phyloP scores from a whole-genome alignment of 2,329 filamentous ascomycete genomes.

The Dactylellina haptotyla region DNA sequence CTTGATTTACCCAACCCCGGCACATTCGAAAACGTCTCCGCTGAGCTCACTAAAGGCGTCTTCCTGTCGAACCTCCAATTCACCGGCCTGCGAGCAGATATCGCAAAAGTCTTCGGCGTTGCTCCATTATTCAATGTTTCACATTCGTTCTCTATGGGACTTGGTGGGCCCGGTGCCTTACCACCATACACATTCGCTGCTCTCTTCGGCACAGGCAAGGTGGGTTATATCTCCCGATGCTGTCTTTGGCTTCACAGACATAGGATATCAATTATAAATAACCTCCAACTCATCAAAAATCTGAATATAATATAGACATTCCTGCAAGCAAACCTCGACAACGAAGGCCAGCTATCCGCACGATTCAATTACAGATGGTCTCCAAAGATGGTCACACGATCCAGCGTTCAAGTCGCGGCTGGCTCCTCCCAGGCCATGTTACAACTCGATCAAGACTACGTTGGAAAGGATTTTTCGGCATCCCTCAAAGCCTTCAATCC shows the following conservation, averaged over 20 bases:
- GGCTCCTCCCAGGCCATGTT: conserved; percentile 81
- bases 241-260: background rate
- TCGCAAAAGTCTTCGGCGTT: conserved; percentile 96
- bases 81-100: conserved; percentile 90
- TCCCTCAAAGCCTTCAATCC: conserved; percentile 95
- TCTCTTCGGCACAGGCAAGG: conserved; percentile 91
- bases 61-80: conserved; percentile 97
- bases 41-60: conserved; percentile 95
- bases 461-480: conserved; percentile 89
- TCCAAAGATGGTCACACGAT: conserved; percentile 82
- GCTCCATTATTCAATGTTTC: conserved; percentile 95
- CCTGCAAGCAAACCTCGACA: conserved; percentile 94
- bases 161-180: conserved; percentile 72
- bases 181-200: conserved; percentile 95
- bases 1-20: conserved; percentile 92
- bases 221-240: conserved; percentile 63
- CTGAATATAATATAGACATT: conserved; percentile 73
- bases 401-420: conserved; percentile 83
- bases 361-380: conserved; percentile 95
- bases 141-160: conserved; percentile 93
- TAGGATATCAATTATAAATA: background rate
- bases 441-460: conserved; percentile 95
- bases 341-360: conserved; percentile 84
- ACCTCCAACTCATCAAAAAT: conserved; percentile 3
- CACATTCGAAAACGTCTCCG: conserved; percentile 85